Base-by-base conservation (phyloP, 306 rosid genomes). In the Elaeagnus macrophylla region DNA sequence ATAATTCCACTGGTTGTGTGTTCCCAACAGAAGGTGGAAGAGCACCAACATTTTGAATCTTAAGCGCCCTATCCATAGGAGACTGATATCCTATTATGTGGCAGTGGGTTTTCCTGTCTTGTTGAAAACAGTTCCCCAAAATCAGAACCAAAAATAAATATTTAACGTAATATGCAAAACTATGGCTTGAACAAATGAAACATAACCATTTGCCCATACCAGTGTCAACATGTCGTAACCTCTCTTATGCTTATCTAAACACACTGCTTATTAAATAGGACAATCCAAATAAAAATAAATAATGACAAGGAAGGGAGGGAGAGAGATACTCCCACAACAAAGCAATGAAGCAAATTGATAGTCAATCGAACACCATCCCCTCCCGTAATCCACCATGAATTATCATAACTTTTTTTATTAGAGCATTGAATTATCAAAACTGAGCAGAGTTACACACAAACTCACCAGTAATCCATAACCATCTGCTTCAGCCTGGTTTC, bases 401-500 rank as follows among this genome's bases (percentile, higher is more conserved):
- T 50, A 54, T 60, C 14, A 7, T 38, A 5, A 39, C 0, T 1
- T 20, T 20, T 20, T 25, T 25, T 25, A 25, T 25, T 0, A 25
- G 32, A 25, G 4, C 32, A 25, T 25, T 25, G 32, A 25, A 5
- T 25, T 2, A 25, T 25, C 32, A 25, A 25, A 25, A 49, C 45
- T 59, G 42, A 48, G 19, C 48, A 19, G 9, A 37, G 58, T 7
- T 51, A 11, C 3, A 49, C 39, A 20, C 48, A 17, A 47, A 80
- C 95, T 48, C 77, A 91, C 97, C 97, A 91, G 72, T 84, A 91
- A 0, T 86, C 97, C 40, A 12, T 8, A 17, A 65, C 67, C 78
- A 91, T 86, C 75, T 86, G 89, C 60, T 84, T 91, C 75, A 86
- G 83, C 80, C 67, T 91, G 37, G 75, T 36, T 67, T 91, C 96